These are phyloP conservation scores for Alternaria viburni DNA, from an alignment of 2,329 filamentous ascomycete species.

Conservation along the genomic window DNA sequence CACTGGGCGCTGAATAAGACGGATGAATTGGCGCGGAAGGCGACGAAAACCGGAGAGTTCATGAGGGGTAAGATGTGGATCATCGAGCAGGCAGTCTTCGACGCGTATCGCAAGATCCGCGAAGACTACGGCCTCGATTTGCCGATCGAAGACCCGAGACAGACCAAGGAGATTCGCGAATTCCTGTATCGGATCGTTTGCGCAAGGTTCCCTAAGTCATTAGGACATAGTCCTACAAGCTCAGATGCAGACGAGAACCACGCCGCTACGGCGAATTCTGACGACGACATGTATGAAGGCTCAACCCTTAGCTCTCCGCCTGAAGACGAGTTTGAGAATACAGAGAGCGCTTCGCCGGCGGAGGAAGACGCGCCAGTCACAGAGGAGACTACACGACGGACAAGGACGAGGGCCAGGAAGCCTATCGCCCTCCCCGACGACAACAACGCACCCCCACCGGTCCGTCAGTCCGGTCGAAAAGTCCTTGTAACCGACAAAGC, in stretches of 20 bases:
- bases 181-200: neutral
- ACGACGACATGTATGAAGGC: neutral
- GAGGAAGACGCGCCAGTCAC: neutral
- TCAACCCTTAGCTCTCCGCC: neutral
- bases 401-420: neutral
- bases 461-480: neutral
- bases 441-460: neutral
- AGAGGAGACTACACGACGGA: neutral
- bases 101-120: neutral
- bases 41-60: neutral
- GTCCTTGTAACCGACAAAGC: neutral
- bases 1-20: fast-evolving
- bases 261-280: fast-evolving
- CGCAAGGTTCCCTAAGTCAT: neutral
- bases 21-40: neutral
- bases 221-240: neutral
- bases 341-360: neutral
- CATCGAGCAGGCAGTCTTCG: neutral
- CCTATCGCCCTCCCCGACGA: neutral
- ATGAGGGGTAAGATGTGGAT: neutral
- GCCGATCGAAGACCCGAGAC: neutral
- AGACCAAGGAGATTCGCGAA: fast-evolving
- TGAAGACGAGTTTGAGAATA: neutral
- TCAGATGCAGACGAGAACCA: neutral
- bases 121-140: neutral